A percentile compares a stretch with the other conserved stretches of the same genome.
Evolutionary conservation across 169 alveolate species (phyloP).

Genomic region (Plasmodium reichenowi): DNA sequence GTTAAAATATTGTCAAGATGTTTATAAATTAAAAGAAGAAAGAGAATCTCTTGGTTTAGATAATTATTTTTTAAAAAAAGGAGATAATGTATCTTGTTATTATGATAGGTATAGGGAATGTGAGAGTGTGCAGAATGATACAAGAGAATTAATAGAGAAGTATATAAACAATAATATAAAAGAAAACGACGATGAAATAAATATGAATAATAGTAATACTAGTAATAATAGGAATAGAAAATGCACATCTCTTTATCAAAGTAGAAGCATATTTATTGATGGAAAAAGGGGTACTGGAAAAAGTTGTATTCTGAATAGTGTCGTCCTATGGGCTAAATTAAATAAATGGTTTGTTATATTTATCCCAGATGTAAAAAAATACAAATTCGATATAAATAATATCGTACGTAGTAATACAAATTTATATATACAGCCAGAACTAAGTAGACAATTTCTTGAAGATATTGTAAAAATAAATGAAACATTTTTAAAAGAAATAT

Average conservation of each 20-base stretch:
- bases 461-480: conserved; percentile 78
- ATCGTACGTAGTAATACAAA: conserved; percentile 86
- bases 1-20: conserved; percentile 21
- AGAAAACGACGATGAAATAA: not conserved
- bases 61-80: conserved; percentile 33
- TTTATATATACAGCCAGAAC: conserved; percentile 86
- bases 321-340: conserved; percentile 84
- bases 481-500: conserved; percentile 67
- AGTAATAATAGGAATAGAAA: not conserved
- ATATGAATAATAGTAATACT: not conserved
- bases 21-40: conserved; percentile 4
- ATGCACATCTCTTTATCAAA: not conserved
- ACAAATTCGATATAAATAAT: conserved; percentile 82
- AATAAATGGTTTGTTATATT: conserved; percentile 86
- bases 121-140: not conserved
- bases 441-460: conserved; percentile 83
- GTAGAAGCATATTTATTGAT: conserved; percentile 76
- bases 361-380: conserved; percentile 82
- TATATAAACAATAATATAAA: not conserved
- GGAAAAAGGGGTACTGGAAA: conserved; percentile 88
- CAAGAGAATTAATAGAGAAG: not conserved
- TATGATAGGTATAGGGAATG: not conserved
- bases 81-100: conserved; percentile 1
- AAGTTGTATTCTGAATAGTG: conserved; percentile 84
- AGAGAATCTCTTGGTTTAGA: conserved; percentile 59